A percentile compares a stretch with the other conserved stretches of the same genome.
phyloP scores from a whole-genome alignment of 768 basidiomycete species.

The Boletus insuetus region DNA sequence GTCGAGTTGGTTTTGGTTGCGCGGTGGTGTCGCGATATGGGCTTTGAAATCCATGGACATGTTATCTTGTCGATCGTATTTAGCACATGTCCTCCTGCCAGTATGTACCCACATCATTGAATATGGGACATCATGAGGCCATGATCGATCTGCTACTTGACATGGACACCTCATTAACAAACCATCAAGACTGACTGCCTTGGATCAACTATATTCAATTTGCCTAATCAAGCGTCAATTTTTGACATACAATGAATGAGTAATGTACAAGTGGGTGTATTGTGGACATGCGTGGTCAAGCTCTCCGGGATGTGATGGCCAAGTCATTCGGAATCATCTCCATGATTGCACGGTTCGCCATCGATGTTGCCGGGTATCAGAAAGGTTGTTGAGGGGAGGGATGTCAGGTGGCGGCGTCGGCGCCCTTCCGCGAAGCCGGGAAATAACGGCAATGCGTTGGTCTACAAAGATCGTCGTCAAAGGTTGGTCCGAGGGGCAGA shows the following conservation, averaged over 20 bases:
- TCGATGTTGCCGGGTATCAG: slow-evolving; percentile 32
- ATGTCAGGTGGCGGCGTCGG: slow-evolving; percentile 44
- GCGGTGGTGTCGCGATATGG: slow-evolving; percentile 58
- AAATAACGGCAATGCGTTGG: slow-evolving; percentile 51
- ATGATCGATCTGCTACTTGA: too few relatives aligned
- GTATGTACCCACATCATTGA: too few relatives aligned
- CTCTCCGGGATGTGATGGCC: neutral
- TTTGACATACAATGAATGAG: neutral
- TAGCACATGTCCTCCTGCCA: neutral
- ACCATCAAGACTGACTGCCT: too few relatives aligned
- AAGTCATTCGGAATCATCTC: slow-evolving; percentile 22
- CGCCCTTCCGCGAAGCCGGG: slow-evolving; percentile 49
- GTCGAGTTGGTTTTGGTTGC: slow-evolving; percentile 65
- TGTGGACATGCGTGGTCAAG: neutral
- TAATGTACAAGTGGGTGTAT: slow-evolving; percentile 8
- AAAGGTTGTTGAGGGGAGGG: neutral
- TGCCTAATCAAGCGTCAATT: neutral
- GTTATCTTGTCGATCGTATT: neutral
- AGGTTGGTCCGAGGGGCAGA: neutral
- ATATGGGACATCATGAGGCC: too few relatives aligned
- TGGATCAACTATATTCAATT: too few relatives aligned
- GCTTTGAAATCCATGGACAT: slow-evolving; percentile 39
- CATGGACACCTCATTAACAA: too few relatives aligned
- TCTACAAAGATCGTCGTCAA: slow-evolving; percentile 30
- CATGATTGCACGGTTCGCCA: slow-evolving; percentile 40